Conservation (phyloP, 2,329 filamentous ascomycete species). For the Drechslerella coelobrocha region DNA sequence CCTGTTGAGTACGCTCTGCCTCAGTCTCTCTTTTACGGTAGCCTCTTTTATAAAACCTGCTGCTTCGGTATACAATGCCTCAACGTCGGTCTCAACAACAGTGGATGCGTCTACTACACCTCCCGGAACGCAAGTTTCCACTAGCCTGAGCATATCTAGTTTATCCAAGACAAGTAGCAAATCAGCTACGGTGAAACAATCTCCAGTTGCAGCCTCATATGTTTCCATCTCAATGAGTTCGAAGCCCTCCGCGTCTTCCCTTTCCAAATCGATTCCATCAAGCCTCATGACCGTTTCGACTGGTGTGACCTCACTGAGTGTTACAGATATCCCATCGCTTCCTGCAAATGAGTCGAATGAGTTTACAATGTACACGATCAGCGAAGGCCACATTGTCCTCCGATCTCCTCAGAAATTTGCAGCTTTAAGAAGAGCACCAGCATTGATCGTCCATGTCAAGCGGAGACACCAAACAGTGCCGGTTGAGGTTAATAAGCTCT, state of each 20-base stretch:
- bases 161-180: constrained; percentile 19
- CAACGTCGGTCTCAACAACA: neutral
- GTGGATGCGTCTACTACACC: constrained; percentile 15
- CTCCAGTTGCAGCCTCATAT: neutral
- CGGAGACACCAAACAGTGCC: constrained; percentile 59
- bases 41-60: constrained; percentile 22
- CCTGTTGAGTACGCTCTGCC: constrained; percentile 23
- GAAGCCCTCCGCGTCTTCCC: constrained; percentile 7
- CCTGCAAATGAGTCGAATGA: constrained; percentile 56
- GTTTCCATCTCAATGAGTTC: constrained; percentile 2
- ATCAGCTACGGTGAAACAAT: constrained; percentile 32
- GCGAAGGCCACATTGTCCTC: constrained; percentile 64
- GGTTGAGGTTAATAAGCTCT: constrained; percentile 62
- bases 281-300: constrained; percentile 36
- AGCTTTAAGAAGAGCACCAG: constrained; percentile 60
- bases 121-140: constrained; percentile 11
- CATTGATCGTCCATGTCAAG: constrained; percentile 62
- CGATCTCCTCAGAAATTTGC: constrained; percentile 61
- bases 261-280: constrained; percentile 20
- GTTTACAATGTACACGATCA: constrained; percentile 65
- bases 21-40: constrained; percentile 11
- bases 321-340: constrained; percentile 44
- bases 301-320: constrained; percentile 32
- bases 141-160: constrained; percentile 18
- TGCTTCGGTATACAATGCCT: neutral